These are phyloP conservation scores for Aspergillus ochraceoroseus DNA, from an alignment of 2,329 filamentous ascomycete genomes.

Conservation along the genomic window DNA sequence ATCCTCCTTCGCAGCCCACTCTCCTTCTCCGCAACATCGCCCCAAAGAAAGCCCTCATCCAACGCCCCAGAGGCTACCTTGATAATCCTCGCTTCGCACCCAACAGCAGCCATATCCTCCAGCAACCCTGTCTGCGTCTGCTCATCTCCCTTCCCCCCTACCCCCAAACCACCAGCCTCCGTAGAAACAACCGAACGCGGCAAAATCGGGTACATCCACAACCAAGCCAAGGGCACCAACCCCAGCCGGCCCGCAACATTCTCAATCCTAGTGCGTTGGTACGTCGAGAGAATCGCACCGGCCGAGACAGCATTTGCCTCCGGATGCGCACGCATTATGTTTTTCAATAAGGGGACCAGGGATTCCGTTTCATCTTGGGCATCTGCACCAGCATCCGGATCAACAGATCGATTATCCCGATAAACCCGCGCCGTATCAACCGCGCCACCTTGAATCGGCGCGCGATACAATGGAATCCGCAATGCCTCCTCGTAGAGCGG, in stretches of 20 bases:
- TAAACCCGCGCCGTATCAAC: conserved; percentile 71
- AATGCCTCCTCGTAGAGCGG: conserved; percentile 78
- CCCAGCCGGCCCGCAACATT: conserved; percentile 81
- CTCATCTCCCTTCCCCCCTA: too few species aligned
- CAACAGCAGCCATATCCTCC: conserved; percentile 71
- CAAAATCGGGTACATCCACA: conserved; percentile 85
- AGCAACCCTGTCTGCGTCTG: conserved; percentile 53
- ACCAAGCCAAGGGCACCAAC: conserved; percentile 73
- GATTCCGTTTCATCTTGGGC: conserved; percentile 89
- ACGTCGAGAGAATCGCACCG: conserved; percentile 89
- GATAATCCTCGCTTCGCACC: conserved; percentile 83
- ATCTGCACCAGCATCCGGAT: conserved; percentile 23
- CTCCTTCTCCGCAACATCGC: conserved; percentile 60
- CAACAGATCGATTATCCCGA: conserved; percentile 30
- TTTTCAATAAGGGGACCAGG: conserved; percentile 67
- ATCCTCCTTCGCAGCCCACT: conserved; percentile 45
- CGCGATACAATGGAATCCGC: conserved; percentile 75
- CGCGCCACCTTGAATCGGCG: conserved; percentile 66
- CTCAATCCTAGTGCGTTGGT: conserved; percentile 94
- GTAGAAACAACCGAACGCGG: conserved; percentile 45
- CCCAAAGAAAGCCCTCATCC: conserved; percentile 74
- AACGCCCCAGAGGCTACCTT: conserved; percentile 91
- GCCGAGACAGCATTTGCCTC: conserved; percentile 81
- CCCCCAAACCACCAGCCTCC: conserved; percentile 1
- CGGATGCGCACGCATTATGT: conserved; percentile 65